Evolutionary conservation across 139 green algal genomes (phyloP).

Genomic region (Trebouxia sp.): DNA sequence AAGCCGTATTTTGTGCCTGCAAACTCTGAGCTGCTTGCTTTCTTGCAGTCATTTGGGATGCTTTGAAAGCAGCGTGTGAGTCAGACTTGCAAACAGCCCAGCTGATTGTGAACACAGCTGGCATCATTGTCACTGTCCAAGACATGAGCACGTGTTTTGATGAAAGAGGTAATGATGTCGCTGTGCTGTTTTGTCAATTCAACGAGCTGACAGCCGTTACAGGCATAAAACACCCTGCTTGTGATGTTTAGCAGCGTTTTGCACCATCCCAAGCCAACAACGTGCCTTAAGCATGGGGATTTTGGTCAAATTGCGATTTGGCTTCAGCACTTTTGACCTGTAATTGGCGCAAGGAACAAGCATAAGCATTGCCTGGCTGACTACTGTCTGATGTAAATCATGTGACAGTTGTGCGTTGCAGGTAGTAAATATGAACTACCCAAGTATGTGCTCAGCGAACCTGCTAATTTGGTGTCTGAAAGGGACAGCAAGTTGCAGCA

Average conservation of each 20-base stretch:
- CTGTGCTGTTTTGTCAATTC: too few species aligned
- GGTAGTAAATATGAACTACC: slow-evolving; percentile 72
- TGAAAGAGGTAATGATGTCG: slow-evolving; percentile 54
- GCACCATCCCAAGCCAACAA: too few species aligned
- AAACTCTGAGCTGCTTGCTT: neutral
- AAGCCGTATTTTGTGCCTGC: neutral
- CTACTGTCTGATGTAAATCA: slow-evolving; percentile 46
- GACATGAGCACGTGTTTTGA: slow-evolving; percentile 88
- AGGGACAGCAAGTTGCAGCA: neutral
- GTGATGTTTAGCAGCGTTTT: too few species aligned
- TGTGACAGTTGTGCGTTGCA: slow-evolving; percentile 55
- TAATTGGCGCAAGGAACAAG: too few species aligned
- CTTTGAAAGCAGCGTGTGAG: slow-evolving; percentile 65
- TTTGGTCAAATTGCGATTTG: too few species aligned
- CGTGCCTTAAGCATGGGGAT: too few species aligned
- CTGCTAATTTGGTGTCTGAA: slow-evolving; percentile 44
- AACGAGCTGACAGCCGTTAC: too few species aligned
- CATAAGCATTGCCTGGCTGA: too few species aligned
- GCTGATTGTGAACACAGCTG: slow-evolving; percentile 77
- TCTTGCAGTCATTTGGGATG: slow-evolving; percentile 83
- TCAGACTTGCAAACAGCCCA: slow-evolving; percentile 60
- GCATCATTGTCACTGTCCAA: slow-evolving; percentile 71
- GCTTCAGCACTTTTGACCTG: too few species aligned
- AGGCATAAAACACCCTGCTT: too few species aligned
- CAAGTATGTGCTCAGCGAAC: slow-evolving; percentile 61